Percentiles rank a stretch among this genome's conserved stretches.
Evolutionary conservation across 768 basidiomycete genomes (phyloP).

Genomic region (Mycena amicta): DNA sequence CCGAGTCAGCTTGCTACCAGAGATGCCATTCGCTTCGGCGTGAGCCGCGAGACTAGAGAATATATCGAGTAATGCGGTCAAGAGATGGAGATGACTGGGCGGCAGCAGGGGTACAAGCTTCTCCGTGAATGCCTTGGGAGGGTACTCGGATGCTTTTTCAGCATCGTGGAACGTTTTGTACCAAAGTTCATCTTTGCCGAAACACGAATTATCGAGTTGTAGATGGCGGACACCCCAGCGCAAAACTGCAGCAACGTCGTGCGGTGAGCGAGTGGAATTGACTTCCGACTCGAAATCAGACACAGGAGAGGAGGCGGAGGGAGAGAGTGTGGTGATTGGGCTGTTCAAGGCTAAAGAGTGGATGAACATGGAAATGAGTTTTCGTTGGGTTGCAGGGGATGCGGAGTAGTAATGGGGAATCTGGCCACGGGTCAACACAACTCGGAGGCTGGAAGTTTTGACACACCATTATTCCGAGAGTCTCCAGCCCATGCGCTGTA

Average conservation of each 20-base stretch:
- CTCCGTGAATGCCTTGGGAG: slow-evolving; percentile 62
- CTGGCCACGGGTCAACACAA: not conserved
- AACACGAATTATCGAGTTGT: slow-evolving; percentile 56
- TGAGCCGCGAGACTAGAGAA: slow-evolving; percentile 74
- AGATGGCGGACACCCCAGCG: slow-evolving; percentile 83
- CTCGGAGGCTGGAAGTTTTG: too few relatives aligned
- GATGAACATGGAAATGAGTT: slow-evolving; percentile 72
- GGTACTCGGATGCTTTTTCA: slow-evolving; percentile 64
- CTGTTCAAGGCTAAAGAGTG: slow-evolving; percentile 57
- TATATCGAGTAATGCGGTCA: slow-evolving; percentile 59
- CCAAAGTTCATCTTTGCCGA: slow-evolving; percentile 70
- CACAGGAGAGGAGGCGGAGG: slow-evolving; percentile 46
- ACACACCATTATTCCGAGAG: slow-evolving; percentile 69
- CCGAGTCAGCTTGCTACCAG: slow-evolving; percentile 77
- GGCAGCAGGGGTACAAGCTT: slow-evolving; percentile 64
- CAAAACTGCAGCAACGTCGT: slow-evolving; percentile 79
- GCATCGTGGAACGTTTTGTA: slow-evolving; percentile 63
- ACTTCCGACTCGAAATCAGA: slow-evolving; percentile 68
- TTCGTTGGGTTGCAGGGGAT: slow-evolving; percentile 66
- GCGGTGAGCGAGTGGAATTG: slow-evolving; percentile 63
- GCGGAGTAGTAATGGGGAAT: slow-evolving; percentile 84
- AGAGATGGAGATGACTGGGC: slow-evolving; percentile 56
- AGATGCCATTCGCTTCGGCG: slow-evolving; percentile 70
- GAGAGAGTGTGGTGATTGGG: slow-evolving; percentile 52
- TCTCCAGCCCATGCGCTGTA: slow-evolving; percentile 69